Percentiles rank a stretch among this genome's conserved stretches.
phyloP scores from a whole-genome alignment of 2,329 filamentous ascomycete genomes.

The Beauveria rudraprayagi region DNA sequence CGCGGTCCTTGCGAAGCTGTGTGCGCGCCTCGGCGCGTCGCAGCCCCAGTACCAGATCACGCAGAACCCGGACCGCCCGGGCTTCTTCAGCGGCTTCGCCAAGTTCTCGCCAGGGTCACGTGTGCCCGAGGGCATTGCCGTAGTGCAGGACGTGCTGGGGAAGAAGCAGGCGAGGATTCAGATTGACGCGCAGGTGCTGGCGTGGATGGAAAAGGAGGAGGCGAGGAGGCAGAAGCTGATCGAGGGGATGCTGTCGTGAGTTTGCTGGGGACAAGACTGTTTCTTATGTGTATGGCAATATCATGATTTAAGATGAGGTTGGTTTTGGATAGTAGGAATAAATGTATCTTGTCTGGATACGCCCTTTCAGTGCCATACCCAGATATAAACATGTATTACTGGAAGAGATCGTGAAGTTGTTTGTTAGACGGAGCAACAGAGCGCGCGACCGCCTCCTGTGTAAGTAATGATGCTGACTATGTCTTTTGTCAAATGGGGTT shows the following conservation, averaged over 20 bases:
- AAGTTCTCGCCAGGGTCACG: slow-evolving; percentile 24
- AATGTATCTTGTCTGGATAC: neutral
- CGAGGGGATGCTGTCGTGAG: neutral
- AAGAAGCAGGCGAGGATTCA: slow-evolving; percentile 28
- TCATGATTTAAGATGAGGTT: neutral
- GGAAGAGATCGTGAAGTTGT: too few relatives aligned
- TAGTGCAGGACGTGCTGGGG: slow-evolving; percentile 26
- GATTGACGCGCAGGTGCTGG: slow-evolving; percentile 32
- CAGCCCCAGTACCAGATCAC: slow-evolving; percentile 27
- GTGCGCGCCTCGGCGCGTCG: slow-evolving; percentile 23
- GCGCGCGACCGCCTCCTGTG: too few relatives aligned
- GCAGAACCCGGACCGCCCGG: slow-evolving; percentile 12
- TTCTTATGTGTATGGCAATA: neutral
- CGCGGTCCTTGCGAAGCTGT: slow-evolving; percentile 26
- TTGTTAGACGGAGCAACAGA: too few relatives aligned
- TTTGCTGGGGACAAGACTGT: neutral
- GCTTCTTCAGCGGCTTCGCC: slow-evolving; percentile 29
- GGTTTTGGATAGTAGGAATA: too few relatives aligned
- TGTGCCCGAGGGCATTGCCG: slow-evolving; percentile 25
- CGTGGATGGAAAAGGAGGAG: slow-evolving; percentile 24
- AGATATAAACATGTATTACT: too few relatives aligned
- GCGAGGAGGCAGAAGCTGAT: slow-evolving; percentile 9
- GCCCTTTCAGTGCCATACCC: neutral
- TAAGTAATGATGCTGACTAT: too few relatives aligned
- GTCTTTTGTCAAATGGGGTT: too few relatives aligned